These are phyloP conservation scores for Rosa chinensis DNA, from an alignment of 306 rosid species.

Conservation along the genomic window DNA sequence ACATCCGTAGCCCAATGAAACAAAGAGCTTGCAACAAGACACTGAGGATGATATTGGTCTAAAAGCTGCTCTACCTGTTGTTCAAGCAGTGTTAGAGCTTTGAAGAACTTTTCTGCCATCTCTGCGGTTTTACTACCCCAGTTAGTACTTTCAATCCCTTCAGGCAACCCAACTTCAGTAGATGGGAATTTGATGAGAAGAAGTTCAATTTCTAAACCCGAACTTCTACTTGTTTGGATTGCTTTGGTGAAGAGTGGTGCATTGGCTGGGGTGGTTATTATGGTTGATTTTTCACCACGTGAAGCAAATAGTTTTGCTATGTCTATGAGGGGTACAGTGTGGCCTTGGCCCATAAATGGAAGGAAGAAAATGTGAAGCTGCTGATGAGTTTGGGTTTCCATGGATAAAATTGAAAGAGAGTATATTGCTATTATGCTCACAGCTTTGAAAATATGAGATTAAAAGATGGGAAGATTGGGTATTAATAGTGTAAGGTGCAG, in stretches of 20 bases:
- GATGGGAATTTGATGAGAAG: not conserved
- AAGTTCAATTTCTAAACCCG: not conserved
- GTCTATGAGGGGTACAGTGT: no score
- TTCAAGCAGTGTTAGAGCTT: not conserved
- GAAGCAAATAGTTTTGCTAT: no score
- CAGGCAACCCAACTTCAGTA: not conserved
- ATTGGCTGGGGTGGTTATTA: not conserved
- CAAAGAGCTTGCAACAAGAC: not conserved
- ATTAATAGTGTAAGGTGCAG: no score
- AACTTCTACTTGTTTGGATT: slow-evolving; percentile 14
- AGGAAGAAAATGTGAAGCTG: no score
- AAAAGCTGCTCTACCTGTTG: not conserved
- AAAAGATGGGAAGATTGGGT: no score
- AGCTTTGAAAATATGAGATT: no score
- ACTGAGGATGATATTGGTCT: not conserved
- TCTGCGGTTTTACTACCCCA: not conserved
- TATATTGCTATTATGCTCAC: no score
- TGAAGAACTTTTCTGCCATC: not conserved
- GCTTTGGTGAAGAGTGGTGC: not conserved
- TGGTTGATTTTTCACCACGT: slow-evolving; percentile 19
- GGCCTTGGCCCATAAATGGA: no score
- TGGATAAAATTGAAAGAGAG: no score
- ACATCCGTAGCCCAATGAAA: slow-evolving; percentile 13
- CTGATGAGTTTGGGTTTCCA: no score
- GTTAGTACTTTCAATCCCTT: slow-evolving; percentile 24